Evolutionary conservation across 2,329 filamentous ascomycete genomes (phyloP).

Genomic region (Scorias spongiosa): DNA sequence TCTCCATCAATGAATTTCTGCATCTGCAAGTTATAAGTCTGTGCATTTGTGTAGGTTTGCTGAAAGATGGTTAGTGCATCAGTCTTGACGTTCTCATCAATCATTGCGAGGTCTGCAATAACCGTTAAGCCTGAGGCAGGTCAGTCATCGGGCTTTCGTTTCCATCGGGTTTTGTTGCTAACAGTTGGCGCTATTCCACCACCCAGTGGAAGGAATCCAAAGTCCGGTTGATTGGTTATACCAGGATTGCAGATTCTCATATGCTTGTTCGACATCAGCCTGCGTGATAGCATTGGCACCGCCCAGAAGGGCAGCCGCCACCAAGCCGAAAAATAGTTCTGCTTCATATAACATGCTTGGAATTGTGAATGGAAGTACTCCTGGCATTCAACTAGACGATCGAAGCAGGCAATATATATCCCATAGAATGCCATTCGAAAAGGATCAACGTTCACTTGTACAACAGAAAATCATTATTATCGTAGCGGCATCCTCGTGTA

Average conservation of each 20-base stretch:
- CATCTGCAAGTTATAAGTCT: conserved; percentile 14
- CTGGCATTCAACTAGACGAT: too few species aligned
- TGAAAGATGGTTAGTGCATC: conserved; percentile 5
- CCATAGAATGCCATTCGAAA: too few species aligned
- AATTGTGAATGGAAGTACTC: too few species aligned
- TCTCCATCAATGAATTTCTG: conserved; percentile 4
- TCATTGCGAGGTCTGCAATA: conserved; percentile 14
- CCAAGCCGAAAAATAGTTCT: background rate
- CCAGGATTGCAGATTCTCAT: conserved; percentile 14
- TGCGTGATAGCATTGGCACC: conserved; percentile 7
- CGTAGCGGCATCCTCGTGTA: too few species aligned
- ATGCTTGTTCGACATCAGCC: conserved; percentile 12
- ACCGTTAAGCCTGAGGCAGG: conserved; percentile 11
- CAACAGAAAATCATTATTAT: too few species aligned
- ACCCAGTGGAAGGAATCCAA: conserved; percentile 17
- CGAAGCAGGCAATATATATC: too few species aligned
- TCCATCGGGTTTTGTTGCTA: background rate
- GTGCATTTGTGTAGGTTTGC: conserved; percentile 13
- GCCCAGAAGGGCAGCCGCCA: background rate
- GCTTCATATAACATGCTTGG: too few species aligned
- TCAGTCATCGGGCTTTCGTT: too few species aligned
- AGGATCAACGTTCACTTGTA: too few species aligned
- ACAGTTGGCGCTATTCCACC: conserved; percentile 21
- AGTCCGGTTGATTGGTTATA: conserved; percentile 18
- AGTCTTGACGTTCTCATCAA: conserved; percentile 10